Percentiles rank a stretch among this genome's conserved stretches.
phyloP scores from a whole-genome alignment of 2,329 filamentous ascomycete genomes.

The Stachybotrys elegans region DNA sequence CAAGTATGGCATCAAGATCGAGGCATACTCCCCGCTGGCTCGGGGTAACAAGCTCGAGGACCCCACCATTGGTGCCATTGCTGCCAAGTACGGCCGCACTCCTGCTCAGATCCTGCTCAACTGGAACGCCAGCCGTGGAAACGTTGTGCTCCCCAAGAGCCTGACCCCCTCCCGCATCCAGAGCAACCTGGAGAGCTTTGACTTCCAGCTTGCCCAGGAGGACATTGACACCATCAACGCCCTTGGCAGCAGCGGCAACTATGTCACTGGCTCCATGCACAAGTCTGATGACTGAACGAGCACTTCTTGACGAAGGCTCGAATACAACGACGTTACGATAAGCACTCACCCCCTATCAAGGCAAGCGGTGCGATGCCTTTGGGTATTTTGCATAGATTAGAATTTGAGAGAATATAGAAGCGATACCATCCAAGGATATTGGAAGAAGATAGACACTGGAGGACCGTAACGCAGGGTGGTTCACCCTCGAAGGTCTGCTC shows the following conservation, averaged over 20 bases:
- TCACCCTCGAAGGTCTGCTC: too few species aligned
- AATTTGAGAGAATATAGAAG: too few species aligned
- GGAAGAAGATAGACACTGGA: too few species aligned
- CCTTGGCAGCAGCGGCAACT: constrained; percentile 57
- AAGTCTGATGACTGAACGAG: constrained; percentile 29
- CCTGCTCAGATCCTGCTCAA: constrained; percentile 71
- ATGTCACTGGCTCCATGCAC: constrained; percentile 57
- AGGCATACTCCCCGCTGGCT: constrained; percentile 51
- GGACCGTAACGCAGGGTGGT: too few species aligned
- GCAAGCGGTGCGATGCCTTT: too few species aligned
- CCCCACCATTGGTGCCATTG: constrained; percentile 54
- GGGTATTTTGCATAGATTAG: too few species aligned
- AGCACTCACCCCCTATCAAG: too few species aligned
- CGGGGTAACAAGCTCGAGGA: constrained; percentile 44
- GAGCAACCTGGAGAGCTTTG: constrained; percentile 59
- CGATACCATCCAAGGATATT: too few species aligned
- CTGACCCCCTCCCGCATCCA: constrained; percentile 57
- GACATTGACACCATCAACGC: constrained; percentile 60
- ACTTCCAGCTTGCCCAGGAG: constrained; percentile 53
- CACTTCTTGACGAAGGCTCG: neutral
- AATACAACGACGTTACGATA: neutral
- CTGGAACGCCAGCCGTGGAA: constrained; percentile 73
- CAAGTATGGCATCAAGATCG: constrained; percentile 49
- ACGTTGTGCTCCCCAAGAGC: constrained; percentile 72
- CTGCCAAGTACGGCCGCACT: constrained; percentile 65